Conservation (phyloP, 768 basidiomycete species). For the Rhizopogon sp. region DNA sequence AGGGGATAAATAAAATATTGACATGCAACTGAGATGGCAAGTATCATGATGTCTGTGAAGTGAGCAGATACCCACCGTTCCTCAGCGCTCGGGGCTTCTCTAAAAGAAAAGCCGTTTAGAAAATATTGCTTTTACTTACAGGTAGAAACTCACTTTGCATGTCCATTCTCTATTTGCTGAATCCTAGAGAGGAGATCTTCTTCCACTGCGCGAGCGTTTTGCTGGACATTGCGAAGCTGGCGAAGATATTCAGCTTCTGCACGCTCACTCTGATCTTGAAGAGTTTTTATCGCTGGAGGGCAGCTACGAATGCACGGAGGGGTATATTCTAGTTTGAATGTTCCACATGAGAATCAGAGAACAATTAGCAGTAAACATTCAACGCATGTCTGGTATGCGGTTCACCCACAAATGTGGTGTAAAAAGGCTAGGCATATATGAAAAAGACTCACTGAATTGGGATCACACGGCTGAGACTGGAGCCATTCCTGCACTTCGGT, state of each 20-base stretch:
- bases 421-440: neutral
- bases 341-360: conserved; percentile 14
- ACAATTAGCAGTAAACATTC: neutral
- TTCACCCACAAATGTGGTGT: no score
- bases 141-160: conserved; percentile 20
- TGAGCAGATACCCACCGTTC: no score
- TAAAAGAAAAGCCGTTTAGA: neutral
- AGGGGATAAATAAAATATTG: no score
- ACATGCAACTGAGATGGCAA: no score
- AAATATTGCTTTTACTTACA: neutral
- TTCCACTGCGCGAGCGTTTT: conserved; percentile 29
- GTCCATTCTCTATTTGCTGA: conserved; percentile 25
- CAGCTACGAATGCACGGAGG: conserved; percentile 25
- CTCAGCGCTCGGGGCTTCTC: conserved; percentile 1
- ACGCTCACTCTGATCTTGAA: conserved; percentile 30
- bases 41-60: no score
- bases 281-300: conserved; percentile 34
- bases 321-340: conserved; percentile 25
- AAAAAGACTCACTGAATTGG: conserved; percentile 25
- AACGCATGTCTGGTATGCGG: neutral
- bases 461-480: conserved; percentile 32
- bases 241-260: conserved; percentile 26
- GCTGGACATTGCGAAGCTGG: conserved; percentile 24
- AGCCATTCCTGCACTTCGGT: conserved; percentile 52
- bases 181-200: conserved; percentile 28